These are phyloP conservation scores for Ballota nigra DNA, from an alignment of 257 asterid genomes.

Conservation along the genomic window DNA sequence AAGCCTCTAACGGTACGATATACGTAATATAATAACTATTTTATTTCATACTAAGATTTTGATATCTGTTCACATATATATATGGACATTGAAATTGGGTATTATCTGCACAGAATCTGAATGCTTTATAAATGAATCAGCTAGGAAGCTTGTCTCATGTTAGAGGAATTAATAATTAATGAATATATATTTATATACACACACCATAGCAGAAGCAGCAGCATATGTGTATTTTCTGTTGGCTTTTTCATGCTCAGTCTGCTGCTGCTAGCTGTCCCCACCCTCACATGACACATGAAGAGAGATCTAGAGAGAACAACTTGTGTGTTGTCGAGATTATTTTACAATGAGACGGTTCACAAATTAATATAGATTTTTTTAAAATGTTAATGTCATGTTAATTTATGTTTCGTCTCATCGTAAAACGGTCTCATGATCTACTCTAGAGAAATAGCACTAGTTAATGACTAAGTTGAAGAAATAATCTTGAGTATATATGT, in stretches of 20 bases:
- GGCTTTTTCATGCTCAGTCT: conserved; percentile 1
- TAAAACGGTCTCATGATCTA: too few species aligned
- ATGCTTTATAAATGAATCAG: conserved; percentile 12
- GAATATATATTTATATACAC: too few species aligned
- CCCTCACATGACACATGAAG: conserved; percentile 5
- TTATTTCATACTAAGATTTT: background rate
- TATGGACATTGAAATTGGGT: conserved; percentile 15
- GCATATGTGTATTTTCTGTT: conserved; percentile 22
- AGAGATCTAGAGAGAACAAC: too few species aligned
- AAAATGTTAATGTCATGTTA: too few species aligned
- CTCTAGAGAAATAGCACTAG: too few species aligned
- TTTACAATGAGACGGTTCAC: too few species aligned
- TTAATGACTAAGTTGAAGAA: too few species aligned
- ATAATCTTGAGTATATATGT: too few species aligned
- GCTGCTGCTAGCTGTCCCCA: conserved; percentile 18
- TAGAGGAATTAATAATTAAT: background rate
- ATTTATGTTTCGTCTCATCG: too few species aligned
- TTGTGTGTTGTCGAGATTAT: too few species aligned
- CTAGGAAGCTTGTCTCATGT: conserved; percentile 24
- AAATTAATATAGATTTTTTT: too few species aligned
- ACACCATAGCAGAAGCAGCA: background rate
- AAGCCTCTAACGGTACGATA: conserved; percentile 7
- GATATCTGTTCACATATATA: too few species aligned
- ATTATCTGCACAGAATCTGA: conserved; percentile 24
- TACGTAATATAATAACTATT: background rate